Base-by-base conservation (phyloP, 164 flowering plant species). In the Stephania japonica region DNA sequence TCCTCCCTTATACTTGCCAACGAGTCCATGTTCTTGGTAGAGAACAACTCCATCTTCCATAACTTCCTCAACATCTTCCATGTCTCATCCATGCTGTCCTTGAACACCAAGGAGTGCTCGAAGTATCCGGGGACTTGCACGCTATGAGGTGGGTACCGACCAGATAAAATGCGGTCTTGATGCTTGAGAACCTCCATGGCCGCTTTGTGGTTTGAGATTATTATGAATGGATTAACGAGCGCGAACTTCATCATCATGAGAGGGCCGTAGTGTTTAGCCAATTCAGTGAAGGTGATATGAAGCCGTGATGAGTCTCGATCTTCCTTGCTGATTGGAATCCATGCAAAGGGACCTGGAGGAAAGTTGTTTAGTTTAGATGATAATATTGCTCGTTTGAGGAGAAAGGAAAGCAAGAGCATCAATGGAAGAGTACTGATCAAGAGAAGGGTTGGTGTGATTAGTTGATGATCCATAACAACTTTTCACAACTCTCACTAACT, bases 331-430 rank as follows among this genome's bases (percentile, higher is more conserved):
- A 84, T 1, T 14, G 82, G 44, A 21, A 84, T 85, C 82, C 83
- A 84, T 77, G 83, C 77, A 19, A n/a, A 25, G 24, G 87, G 87
- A 0, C 87, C 87, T 27, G 87, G 87, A 41, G 87, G 85, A 16
- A 83, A 75, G 64, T 56, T 56, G 6, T 56, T 56, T 3, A 32
- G 38, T 32, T 32, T 32, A 32, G 38, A 4, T 2, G 62, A n/a
- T 5, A 21, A 56, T 10, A n/a, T 9, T 9, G 11, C 0, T 9
- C 13, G 53, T 14, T 47, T 47, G 53, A 47, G 16, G 53, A 9
- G 53, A 47, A 47, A 14, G 16, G 16, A 14, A 47, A 47, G 53
- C 11, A 47, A 14, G 16, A 47, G 53, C 11, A 14, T 9, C 11
- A 14, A 47, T 9, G 16, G 53, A 47, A 47, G 53, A 47, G 16